Conservation (phyloP, 2,329 filamentous ascomycete species). For the Cladophialophora bantiana region DNA sequence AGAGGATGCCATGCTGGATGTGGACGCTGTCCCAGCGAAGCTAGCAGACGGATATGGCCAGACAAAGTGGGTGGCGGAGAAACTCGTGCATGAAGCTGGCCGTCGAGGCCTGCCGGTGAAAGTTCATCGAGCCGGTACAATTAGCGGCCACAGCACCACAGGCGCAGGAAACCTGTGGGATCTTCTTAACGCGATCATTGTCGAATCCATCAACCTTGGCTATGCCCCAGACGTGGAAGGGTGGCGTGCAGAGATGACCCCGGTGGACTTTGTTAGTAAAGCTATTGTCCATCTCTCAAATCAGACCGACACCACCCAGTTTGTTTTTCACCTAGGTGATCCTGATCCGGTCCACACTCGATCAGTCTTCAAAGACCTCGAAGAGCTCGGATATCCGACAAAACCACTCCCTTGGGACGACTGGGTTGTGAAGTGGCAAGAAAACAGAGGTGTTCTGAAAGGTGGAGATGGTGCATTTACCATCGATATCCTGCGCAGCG, state of each 20-base stretch:
- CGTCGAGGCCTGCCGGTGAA: slow-evolving; percentile 72
- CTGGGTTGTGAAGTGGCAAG: slow-evolving; percentile 76
- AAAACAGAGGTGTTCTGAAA: slow-evolving; percentile 70
- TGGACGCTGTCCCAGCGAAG: slow-evolving; percentile 72
- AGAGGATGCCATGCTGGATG: slow-evolving; percentile 70
- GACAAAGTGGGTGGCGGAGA: slow-evolving; percentile 82
- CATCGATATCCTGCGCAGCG: slow-evolving; percentile 77
- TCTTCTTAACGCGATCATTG: slow-evolving; percentile 75
- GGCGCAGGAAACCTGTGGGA: slow-evolving; percentile 81
- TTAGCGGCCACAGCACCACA: slow-evolving; percentile 76
- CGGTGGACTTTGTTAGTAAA: slow-evolving; percentile 79
- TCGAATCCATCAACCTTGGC: slow-evolving; percentile 77
- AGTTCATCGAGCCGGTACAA: slow-evolving; percentile 77
- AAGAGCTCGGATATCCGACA: slow-evolving; percentile 74
- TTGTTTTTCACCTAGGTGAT: slow-evolving; percentile 77
- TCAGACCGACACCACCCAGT: slow-evolving; percentile 67
- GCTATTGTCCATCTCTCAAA: slow-evolving; percentile 74
- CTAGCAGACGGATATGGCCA: slow-evolving; percentile 77
- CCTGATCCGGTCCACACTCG: slow-evolving; percentile 72
- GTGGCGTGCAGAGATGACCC: slow-evolving; percentile 84
- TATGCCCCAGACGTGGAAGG: slow-evolving; percentile 73
- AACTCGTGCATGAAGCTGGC: slow-evolving; percentile 73
- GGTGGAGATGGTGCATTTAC: slow-evolving; percentile 76
- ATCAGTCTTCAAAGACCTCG: slow-evolving; percentile 69
- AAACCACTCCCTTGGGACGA: slow-evolving; percentile 71